Percentiles rank a stretch among this genome's conserved stretches.
phyloP scores from a whole-genome alignment of 1,139 yeast species.

The Candida sanyaensis region DNA sequence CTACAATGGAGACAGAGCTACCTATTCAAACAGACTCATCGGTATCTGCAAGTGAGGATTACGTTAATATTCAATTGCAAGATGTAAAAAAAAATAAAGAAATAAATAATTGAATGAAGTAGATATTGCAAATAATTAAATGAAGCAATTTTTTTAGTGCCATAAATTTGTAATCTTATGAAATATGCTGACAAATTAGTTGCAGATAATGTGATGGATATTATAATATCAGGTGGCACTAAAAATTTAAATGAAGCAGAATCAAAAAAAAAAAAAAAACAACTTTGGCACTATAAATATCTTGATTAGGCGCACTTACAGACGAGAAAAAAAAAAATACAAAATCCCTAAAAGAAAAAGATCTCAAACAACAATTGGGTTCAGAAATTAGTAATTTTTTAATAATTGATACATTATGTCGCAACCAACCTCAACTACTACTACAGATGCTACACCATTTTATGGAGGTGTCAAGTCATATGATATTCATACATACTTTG shows the following conservation, averaged over 20 bases:
- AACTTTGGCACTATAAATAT: not conserved
- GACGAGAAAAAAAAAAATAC: not conserved
- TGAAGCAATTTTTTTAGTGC: too few relatives aligned
- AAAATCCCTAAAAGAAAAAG: too few relatives aligned
- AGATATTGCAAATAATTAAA: too few relatives aligned
- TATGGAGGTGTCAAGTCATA: constrained; percentile 40
- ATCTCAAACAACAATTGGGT: too few relatives aligned
- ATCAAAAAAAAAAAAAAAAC: too few relatives aligned
- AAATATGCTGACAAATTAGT: not conserved
- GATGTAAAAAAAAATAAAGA: constrained; percentile 23
- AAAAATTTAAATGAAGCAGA: too few relatives aligned
- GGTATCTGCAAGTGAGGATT: constrained; percentile 29
- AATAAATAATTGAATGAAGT: constrained; percentile 14
- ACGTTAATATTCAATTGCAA: constrained; percentile 53
- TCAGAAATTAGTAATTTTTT: not conserved
- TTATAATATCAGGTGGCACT: too few relatives aligned
- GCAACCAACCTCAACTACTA: not conserved
- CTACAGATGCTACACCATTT: constrained; percentile 14
- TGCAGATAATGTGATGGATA: not conserved
- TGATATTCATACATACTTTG: constrained; percentile 60
- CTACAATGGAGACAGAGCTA: not conserved
- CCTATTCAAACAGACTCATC: not conserved
- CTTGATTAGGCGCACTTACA: not conserved
- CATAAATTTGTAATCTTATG: not conserved
- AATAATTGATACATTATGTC: not conserved